Evolutionary conservation across 1,139 yeast species (phyloP), one percentile per base, ranked within the genome.

Genomic region (Yamadazyma siamensis): DNA sequence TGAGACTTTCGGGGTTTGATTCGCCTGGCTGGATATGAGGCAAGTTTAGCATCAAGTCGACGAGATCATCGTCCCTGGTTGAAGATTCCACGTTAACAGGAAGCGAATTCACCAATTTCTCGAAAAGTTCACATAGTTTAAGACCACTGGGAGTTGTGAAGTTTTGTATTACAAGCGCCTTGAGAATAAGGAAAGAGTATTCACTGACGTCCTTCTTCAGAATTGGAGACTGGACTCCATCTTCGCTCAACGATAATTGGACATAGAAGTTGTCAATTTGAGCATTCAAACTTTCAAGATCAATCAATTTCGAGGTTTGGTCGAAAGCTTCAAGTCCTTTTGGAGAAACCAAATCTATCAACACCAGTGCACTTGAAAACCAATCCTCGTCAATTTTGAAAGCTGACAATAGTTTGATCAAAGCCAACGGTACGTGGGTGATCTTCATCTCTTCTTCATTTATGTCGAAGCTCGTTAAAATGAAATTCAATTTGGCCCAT

Each of bases 361-460:
- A 44, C 1, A 50, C 35, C 13, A 61, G 59, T 5, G 76, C 53
- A 6, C 75, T 45, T 3, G 13, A 17, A 15, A 29, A 13, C 39
- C 39, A 35, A 12, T 19, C 9, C 4, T 49, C 44, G 21, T 19
- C 25, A 2, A 40, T 25, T 9, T 21, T 15, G 16, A 29, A 34
- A 10, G 43, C 44, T 5, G 44, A 24, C 14, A 65, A 46, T 4
- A 75, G 41, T 1, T 75, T 61, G 13, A 86, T 43, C 2, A 87
- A 53, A 2, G 84, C 71, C 32, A 86, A 57, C 0, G 96, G 96
- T 4, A 84, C 61, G 50, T 89, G 96, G 11, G 71, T 66, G 0
- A 75, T 63, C n/a, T 80, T 58, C 82, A 86, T 85, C 41, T 87
- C 96, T 42, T 87, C 96, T 43, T 89, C 97, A 28, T 71, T 75